Conservation (phyloP, 1,284 basidiomycete genomes). For the Trichosporon inkin region DNA sequence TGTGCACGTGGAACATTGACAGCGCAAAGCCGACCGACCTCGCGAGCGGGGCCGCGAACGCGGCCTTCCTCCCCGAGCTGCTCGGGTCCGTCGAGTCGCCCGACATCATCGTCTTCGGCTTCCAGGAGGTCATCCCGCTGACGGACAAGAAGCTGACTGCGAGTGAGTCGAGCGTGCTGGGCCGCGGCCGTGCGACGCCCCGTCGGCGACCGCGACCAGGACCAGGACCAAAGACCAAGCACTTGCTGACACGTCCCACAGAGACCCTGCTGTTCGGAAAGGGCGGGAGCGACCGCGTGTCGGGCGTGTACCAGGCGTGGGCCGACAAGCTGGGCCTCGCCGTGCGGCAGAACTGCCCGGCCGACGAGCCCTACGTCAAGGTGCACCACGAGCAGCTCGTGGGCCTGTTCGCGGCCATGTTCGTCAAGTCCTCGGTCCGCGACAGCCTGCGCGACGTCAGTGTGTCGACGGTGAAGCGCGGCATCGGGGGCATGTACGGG, state of each 20-base stretch:
- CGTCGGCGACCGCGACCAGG: too few relatives aligned
- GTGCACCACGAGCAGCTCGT: slow-evolving; percentile 84
- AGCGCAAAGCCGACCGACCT: slow-evolving; percentile 76
- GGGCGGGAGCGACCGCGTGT: slow-evolving; percentile 68
- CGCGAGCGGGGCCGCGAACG: slow-evolving; percentile 59
- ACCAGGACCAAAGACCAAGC: too few relatives aligned
- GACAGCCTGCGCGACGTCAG: slow-evolving; percentile 63
- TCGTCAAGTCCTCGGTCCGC: slow-evolving; percentile 56
- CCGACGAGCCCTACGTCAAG: slow-evolving; percentile 69
- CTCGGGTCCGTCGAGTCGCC: slow-evolving; percentile 67
- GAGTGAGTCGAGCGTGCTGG: slow-evolving; percentile 55
- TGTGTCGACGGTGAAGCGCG: slow-evolving; percentile 75
- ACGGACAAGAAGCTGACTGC: slow-evolving; percentile 87
- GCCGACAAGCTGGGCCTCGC: slow-evolving; percentile 72
- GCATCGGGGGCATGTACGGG: slow-evolving; percentile 86
- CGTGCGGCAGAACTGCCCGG: slow-evolving; percentile 59
- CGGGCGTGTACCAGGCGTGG: slow-evolving; percentile 81
- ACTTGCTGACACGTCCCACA: slow-evolving; percentile 27
- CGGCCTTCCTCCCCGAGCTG: slow-evolving; percentile 66
- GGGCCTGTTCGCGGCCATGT: slow-evolving; percentile 82
- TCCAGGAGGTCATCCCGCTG: slow-evolving; percentile 93
- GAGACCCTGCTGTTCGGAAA: slow-evolving; percentile 74
- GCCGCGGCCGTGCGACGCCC: too few relatives aligned
- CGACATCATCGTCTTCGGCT: slow-evolving; percentile 87
- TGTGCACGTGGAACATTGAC: slow-evolving; percentile 92